phyloP scores from a whole-genome alignment of 768 basidiomycete genomes.

The Suillus decipiens region DNA sequence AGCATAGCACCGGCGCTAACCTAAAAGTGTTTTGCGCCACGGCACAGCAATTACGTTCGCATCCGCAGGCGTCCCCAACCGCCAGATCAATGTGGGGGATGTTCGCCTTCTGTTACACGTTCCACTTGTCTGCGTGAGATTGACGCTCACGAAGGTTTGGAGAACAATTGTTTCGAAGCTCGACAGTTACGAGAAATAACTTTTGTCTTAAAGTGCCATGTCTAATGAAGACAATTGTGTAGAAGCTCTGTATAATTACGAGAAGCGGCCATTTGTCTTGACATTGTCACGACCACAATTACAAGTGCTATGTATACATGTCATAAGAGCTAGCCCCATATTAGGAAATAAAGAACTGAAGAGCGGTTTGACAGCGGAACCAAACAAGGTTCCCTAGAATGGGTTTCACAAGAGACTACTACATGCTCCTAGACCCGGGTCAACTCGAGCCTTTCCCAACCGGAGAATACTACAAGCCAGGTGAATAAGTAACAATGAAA shows the following conservation, averaged over 20 bases:
- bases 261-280: not conserved
- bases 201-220: not conserved
- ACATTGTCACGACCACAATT: slow-evolving; percentile 1
- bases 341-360: not conserved
- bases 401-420: not conserved
- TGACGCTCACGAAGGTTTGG: slow-evolving; percentile 7
- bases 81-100: not conserved
- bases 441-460: not conserved
- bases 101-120: not conserved
- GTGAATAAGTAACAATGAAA: not conserved
- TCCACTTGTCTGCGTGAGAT: not conserved
- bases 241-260: not conserved
- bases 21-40: not conserved
- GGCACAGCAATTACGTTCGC: not conserved
- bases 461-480: no score
- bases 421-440: not conserved
- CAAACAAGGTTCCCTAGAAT: slow-evolving; percentile 11
- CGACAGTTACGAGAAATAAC: not conserved
- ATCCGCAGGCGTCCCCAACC: no score
- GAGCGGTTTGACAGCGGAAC: slow-evolving; percentile 11
- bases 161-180: slow-evolving; percentile 14
- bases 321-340: no score
- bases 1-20: not conserved
- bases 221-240: not conserved
- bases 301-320: not conserved